Evolutionary conservation across 805 yeast species (phyloP).

Genomic region (Candida pseudoglaebosa): DNA sequence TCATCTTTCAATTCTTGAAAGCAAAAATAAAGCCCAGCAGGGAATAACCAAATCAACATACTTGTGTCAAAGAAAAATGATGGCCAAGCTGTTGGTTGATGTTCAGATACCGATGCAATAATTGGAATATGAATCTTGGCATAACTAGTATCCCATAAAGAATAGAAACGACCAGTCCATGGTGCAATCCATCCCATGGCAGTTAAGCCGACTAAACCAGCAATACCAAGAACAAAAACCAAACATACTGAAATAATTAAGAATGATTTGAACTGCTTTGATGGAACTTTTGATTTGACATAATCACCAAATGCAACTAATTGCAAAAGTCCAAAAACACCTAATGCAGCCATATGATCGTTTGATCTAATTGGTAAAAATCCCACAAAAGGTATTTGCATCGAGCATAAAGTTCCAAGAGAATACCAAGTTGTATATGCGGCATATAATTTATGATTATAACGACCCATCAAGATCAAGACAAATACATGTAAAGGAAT

Average conservation of each 20-base stretch:
- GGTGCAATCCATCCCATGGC: conserved; percentile 94
- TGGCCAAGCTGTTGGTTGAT: conserved; percentile 99
- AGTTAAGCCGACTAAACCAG: conserved; percentile 74
- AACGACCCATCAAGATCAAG: conserved; percentile 90
- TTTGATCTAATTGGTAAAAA: conserved; percentile 94
- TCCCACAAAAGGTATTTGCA: conserved; percentile 99
- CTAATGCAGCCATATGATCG: conserved; percentile 98
- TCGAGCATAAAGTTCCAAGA: conserved; percentile 94
- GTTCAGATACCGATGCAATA: conserved; percentile 98
- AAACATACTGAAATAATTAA: conserved; percentile 55
- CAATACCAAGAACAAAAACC: conserved; percentile 59
- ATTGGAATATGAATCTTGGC: conserved; percentile 98
- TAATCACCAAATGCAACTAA: conserved; percentile 83
- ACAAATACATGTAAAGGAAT: conserved; percentile 94
- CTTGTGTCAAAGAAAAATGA: conserved; percentile 93
- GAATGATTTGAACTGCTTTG: conserved; percentile 68
- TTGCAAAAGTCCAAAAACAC: conserved; percentile 94
- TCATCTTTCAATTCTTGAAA: conserved; percentile 89
- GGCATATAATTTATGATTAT: conserved; percentile 74
- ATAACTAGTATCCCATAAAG: conserved; percentile 96
- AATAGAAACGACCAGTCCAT: conserved; percentile 99
- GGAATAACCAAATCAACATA: conserved; percentile 95
- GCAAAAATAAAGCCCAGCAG: conserved; percentile 90
- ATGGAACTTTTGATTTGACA: conserved; percentile 67
- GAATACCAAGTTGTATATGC: conserved; percentile 97